phyloP scores from a whole-genome alignment of 768 basidiomycete species.

The Hericium coralloides region DNA sequence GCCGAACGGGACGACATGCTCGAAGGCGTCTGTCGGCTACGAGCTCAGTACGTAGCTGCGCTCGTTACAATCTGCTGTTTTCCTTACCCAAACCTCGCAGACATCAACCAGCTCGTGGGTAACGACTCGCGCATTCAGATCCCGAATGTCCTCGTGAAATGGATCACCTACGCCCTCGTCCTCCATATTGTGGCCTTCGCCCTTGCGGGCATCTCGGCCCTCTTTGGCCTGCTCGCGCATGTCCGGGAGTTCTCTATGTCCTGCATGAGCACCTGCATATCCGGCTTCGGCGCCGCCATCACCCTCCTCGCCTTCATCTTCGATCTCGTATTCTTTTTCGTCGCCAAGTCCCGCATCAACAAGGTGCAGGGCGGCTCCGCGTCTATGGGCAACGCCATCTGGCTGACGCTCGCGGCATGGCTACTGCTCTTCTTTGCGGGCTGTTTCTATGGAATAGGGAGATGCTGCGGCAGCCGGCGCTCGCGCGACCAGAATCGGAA shows the following conservation, averaged over 20 bases:
- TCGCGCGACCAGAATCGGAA: slow-evolving; percentile 24
- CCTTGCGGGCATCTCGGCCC: slow-evolving; percentile 56
- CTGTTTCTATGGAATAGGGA: slow-evolving; percentile 77
- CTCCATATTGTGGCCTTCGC: slow-evolving; percentile 85
- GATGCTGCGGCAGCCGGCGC: slow-evolving; percentile 71
- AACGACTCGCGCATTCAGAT: slow-evolving; percentile 59
- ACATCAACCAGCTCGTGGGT: slow-evolving; percentile 76
- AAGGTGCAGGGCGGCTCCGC: slow-evolving; percentile 63
- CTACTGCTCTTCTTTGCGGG: slow-evolving; percentile 83
- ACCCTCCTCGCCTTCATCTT: slow-evolving; percentile 87
- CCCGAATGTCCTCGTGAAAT: slow-evolving; percentile 80
- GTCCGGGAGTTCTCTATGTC: slow-evolving; percentile 80
- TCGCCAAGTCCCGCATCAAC: slow-evolving; percentile 82
- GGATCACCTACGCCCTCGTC: slow-evolving; percentile 90
- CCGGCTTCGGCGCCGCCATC: slow-evolving; percentile 71
- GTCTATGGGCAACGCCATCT: slow-evolving; percentile 78
- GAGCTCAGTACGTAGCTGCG: slow-evolving; percentile 55
- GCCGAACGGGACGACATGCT: slow-evolving; percentile 54
- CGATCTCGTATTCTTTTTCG: slow-evolving; percentile 85
- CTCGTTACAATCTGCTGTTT: background rate
- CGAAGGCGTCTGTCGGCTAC: slow-evolving; percentile 78
- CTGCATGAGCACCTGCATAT: slow-evolving; percentile 73
- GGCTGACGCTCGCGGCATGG: slow-evolving; percentile 86
- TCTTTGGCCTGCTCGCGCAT: slow-evolving; percentile 86
- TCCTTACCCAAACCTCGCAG: slow-evolving; percentile 28